Conservation (phyloP, 352 stramenopile species). For the Phytophthora pisi region DNA sequence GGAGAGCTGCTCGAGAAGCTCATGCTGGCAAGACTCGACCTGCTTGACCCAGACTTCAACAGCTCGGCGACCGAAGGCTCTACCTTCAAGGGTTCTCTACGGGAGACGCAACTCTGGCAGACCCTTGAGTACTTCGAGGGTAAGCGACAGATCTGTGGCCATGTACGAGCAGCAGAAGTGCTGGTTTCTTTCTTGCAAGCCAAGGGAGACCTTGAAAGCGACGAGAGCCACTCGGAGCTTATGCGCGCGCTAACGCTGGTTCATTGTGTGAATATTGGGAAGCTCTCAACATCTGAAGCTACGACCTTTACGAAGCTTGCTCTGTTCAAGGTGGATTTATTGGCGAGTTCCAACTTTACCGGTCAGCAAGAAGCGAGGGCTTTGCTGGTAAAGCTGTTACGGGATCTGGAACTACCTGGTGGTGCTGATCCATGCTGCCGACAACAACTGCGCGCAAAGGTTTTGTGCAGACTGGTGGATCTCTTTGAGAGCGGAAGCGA, state of each 20-base stretch:
- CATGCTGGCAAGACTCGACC: constrained; percentile 50
- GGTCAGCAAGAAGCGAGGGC: constrained; percentile 23
- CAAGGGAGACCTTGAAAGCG: background rate
- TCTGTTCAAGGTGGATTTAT: constrained; percentile 48
- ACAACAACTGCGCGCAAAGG: constrained; percentile 24
- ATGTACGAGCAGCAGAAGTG: constrained; percentile 46
- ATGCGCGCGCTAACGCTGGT: constrained; percentile 49
- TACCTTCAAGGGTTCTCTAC: constrained; percentile 14
- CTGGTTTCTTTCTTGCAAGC: constrained; percentile 34
- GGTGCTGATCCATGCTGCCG: constrained; percentile 28
- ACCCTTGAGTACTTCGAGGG: constrained; percentile 59
- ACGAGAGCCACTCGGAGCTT: constrained; percentile 14
- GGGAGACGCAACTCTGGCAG: constrained; percentile 41
- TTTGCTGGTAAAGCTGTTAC: constrained; percentile 40
- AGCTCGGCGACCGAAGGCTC: background rate
- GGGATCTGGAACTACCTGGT: constrained; percentile 25
- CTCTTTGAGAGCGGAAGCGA: constrained; percentile 28
- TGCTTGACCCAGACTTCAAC: constrained; percentile 41
- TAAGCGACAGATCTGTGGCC: constrained; percentile 47
- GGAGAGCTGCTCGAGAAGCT: constrained; percentile 52
- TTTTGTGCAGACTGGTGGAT: constrained; percentile 35
- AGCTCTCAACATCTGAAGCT: constrained; percentile 35
- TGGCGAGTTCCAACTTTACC: constrained; percentile 10
- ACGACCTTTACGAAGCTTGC: constrained; percentile 43
- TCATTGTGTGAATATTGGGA: constrained; percentile 43